Evolutionary conservation across 2,329 filamentous ascomycete species (phyloP), one percentile per base, ranked within the genome.

Genomic region (Eurotiales sp.): DNA sequence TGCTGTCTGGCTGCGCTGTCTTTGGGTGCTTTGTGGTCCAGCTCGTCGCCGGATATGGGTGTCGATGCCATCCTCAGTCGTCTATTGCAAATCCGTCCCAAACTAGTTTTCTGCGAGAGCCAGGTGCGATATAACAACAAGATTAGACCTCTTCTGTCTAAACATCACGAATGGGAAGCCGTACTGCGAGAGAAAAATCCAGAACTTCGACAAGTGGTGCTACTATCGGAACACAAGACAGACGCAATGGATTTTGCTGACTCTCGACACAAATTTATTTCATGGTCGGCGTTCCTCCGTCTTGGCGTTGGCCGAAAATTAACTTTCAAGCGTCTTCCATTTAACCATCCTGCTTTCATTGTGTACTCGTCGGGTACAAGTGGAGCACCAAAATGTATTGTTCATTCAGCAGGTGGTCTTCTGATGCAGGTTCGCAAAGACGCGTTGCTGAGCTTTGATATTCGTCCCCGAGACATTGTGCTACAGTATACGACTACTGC

Each of bases 361-460:
- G 64, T 73, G 15, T 76, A 75, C 56, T 68, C 64, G 3, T 68
- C 63, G 22, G 73, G 73, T 1, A 75, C 73, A 15, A 74, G 71
- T 0, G 73, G 72, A 0, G 64, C 68, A 12, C 72, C 72, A 4
- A 74, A 75, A 57, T 75, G 71, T 55, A 70, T 76, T 5, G 72
- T 76, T 23, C 74, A 75, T 51, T 68, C 65, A 8, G 71, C 75
- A 55, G 46, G 46, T 7, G 68, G 72, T n/a, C n/a, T n/a, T n/a
- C n/a, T n/a, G n/a, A n/a, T n/a, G n/a, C n/a, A n/a, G n/a, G n/a
- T n/a, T n/a, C n/a, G n/a, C n/a, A n/a, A n/a, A n/a, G n/a, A n/a
- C n/a, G n/a, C n/a, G n/a, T n/a, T n/a, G n/a, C n/a, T n/a, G n/a
- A n/a, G n/a, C n/a, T n/a, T n/a, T n/a, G n/a, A n/a, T n/a, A n/a